Base-by-base conservation (phyloP, 2,329 filamentous ascomycete genomes). In the Ophiostoma tasmaniense region DNA sequence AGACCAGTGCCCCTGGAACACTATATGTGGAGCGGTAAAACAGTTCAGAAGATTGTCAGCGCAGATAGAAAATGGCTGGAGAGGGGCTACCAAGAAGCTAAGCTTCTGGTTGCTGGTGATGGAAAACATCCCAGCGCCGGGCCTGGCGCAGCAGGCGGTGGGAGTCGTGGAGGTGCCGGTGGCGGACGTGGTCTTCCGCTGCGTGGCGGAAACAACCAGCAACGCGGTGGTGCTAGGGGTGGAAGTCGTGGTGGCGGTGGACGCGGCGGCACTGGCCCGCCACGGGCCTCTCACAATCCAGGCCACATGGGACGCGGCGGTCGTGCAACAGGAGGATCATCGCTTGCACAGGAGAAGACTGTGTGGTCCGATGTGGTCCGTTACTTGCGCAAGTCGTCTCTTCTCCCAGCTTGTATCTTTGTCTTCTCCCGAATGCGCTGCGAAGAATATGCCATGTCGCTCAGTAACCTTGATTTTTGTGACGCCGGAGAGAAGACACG, bases 371-470 rank as follows among this genome's bases (percentile, higher is more conserved):
- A 97, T 75, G 85, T 99, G 52, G 93, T 99, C 2, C 92, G 96
- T 75, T 93, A 92, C 78, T 83, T 99, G 68, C 91, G 89, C 74
- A 97, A 96, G 78, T 87, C 93, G 67, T 92, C 87, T 66, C 83
- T 99, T 3, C 85, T 99, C 3, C 95, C 95, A 0, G 92, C 91
- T 10, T 98, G 94, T 77, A 96, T 99, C 73, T 99, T 99, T 76
- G 94, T 99, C 69, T 99, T 99, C 79, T 99, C 95, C 2, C 99
- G 98, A 81, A 97, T 95, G 79, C 85, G 95, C 67, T 98, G 95
- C 75, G 95, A 99, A 78, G 93, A 98, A 76, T 99, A 98, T 77
- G 95, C 95, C 0, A 92, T 97, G 76, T 94, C 95, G 0, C 83
- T 99, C 28, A 94, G 91, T 71, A 98, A 97, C 75, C 89, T 97